Evolutionary conservation across 306 rosid genomes (phyloP).

Genomic region (Senna siamea): DNA sequence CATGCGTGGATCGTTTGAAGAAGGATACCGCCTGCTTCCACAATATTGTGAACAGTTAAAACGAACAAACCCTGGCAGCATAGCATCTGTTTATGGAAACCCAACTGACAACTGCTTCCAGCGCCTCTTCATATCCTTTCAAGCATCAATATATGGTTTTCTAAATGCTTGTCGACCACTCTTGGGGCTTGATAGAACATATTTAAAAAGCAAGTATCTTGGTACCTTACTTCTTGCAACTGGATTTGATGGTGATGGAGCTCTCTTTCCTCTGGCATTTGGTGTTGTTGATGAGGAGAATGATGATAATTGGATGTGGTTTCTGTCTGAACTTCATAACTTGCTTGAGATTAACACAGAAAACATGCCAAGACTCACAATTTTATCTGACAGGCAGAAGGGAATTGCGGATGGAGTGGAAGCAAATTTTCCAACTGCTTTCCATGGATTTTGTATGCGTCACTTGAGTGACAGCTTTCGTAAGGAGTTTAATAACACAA

Average conservation of each 20-base stretch:
- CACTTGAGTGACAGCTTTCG: conserved; percentile 84
- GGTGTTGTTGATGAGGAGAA: conserved; percentile 91
- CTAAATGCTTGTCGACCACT: conserved; percentile 86
- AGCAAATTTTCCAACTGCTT: conserved; percentile 81
- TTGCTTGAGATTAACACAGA: conserved; percentile 83
- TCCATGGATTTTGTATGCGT: conserved; percentile 91
- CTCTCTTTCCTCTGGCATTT: conserved; percentile 84
- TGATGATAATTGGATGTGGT: conserved; percentile 93
- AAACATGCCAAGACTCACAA: conserved; percentile 92
- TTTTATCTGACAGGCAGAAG: conserved; percentile 82
- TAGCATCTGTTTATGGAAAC: conserved; percentile 78
- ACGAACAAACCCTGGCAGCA: conserved; percentile 80
- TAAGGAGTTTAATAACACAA: conserved; percentile 79
- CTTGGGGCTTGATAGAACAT: conserved; percentile 80
- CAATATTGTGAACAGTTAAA: conserved; percentile 84
- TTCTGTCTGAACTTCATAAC: conserved; percentile 79
- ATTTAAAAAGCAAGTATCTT: conserved; percentile 78
- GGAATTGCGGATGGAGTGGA: conserved; percentile 85
- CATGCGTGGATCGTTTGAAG: conserved; percentile 93
- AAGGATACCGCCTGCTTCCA: conserved; percentile 87
- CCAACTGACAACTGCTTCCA: conserved; percentile 73
- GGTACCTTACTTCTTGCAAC: conserved; percentile 83
- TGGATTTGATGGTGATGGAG: conserved; percentile 83
- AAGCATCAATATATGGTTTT: conserved; percentile 85
- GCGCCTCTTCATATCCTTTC: conserved; percentile 82